Evolutionary conservation across 495 filamentous ascomycete genomes (phyloP), one percentile per base, ranked within the genome.

Genomic region (Aspergillus baeticus): DNA sequence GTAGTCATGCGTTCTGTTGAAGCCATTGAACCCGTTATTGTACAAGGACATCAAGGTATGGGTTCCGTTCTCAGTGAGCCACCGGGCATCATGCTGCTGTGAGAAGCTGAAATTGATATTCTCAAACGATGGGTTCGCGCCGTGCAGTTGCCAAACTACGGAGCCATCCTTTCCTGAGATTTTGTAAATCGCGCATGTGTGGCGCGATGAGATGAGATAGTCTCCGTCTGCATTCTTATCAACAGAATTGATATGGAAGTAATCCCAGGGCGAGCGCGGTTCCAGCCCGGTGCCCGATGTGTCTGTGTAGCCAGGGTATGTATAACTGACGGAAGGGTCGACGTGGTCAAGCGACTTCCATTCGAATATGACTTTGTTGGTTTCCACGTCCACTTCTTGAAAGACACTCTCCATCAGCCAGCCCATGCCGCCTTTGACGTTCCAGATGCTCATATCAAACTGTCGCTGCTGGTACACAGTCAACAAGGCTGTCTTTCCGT

Each of bases 201-300:
- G 78, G 5, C 84, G 80, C 6, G 80, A 79, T 2, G 83, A 85
- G 22, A 86, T 78, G 36, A 86, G 61, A 61, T 85, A 86, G 65
- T 84, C 78, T 6, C 83, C 81, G 4, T 77, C 75, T 0, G 41
- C 39, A 62, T 82, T 77, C 64, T 84, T 84, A 60, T 85, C 82
- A 48, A 87, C 72, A 17, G 80, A 83, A 65, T 86, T 85, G 68
- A 87, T 82, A 65, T 85, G 83, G 70, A 85, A 86, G 64, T 81
- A 85, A 64, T 87, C 82, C 79, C 80, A 86, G 4, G 83, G 77
- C 55, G 78, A 64, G 53, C 61, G 63, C 38, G 72, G 65, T 41
- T 70, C 60, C 63, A 77, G 60, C 45, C 73, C 73, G 20, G 75
- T 71, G 31, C 77, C 71, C 57, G 71, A 75, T 48, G 75, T 75